Base-by-base conservation (phyloP, 495 filamentous ascomycete species). In the Trichoderma gamsii region DNA sequence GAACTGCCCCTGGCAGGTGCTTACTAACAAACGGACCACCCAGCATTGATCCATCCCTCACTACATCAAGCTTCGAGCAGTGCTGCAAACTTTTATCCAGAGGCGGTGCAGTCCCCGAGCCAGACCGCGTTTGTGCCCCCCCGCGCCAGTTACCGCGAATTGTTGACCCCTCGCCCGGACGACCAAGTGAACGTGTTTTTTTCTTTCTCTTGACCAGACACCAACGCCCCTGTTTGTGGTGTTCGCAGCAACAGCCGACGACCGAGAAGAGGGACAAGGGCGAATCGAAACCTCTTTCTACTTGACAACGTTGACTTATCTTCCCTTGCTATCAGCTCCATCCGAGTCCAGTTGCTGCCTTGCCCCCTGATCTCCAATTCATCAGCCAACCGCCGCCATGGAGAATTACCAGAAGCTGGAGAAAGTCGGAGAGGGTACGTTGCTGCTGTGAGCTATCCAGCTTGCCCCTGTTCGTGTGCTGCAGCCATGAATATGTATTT, bases 371-470 rank as follows among this genome's bases (percentile, higher is more conserved):
- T 38, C 3, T 6, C 12, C 3, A 8, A 52, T n/a, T 12, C 25
- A n/a, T 11, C 23, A 38, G 27, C 23, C 13, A 3, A 18, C 73
- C 74, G 66, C 67, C 67, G 61, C 69, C 71, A 99, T 99, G 95
- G 95, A 99, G 76, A 97, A 97, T 78, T 99, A 99, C 79, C 93
- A 98, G 83, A 97, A 97, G 82, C 90, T 99, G 69, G 95, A 99
- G 84, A 99, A 99, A 82, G 96, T 99, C 79, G 95, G 95, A 73
- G 95, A 99, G 85, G 95, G 95, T 97, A 78, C 74, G 78, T 78
- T 41, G 56, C 27, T 32, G 56, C 56, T 61, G 25, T 61, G 25
- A 32, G 0, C 15, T 32, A 16, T 21, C 35, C n/a, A 11, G 0
- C 18, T 1, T 0, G 15, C 56, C 25, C 9, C 25, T 2, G 35